Evolutionary conservation across 176 grass and related monocot species (phyloP), one percentile per base, ranked within the genome.

Genomic region (Carex pumila): DNA sequence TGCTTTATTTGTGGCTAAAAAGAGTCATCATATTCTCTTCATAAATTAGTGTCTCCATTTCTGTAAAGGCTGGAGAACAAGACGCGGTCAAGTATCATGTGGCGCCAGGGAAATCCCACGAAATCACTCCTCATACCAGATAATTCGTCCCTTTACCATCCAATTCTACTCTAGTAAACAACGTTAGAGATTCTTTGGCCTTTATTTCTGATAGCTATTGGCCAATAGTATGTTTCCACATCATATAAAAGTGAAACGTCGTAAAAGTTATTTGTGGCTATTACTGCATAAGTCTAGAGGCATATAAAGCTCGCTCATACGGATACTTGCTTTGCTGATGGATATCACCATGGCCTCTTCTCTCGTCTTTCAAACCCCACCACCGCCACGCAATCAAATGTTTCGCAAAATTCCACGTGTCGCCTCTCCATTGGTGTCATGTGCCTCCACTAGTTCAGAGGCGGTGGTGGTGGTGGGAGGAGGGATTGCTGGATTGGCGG

Each of bases 401-500:
- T 52, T 1, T 68, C 53, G 17, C 29, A 63, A 11, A 29, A 17
- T 52, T 59, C 53, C 65, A 52, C 56, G 50, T 29, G 56, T 68
- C 65, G 3, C 72, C 1, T 63, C 65, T 47, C 75, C 79, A 17
- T 50, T 69, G 73, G 61, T 25, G 21, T 58, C 88, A 2, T 59
- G 68, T 55, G 17, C 21, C 43, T 3, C 15, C 19, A 17, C 49
- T 43, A 25, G n/a, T 36, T 53, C 82, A 34, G 81, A 90, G 87
- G 75, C 66, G 22, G 62, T 94, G 79, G 89, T 98, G 75, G 79
- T 98, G 61, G 95, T 94, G 18, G 95, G 95, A 62, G 95, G 86
- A 19, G 95, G 95, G 66, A 91, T 98, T 39, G 95, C 95, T 5
- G 95, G 95, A 2, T 88, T 94, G 36, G 92, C 92, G 37, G 91